Conservation (phyloP, 805 yeast genomes). For the Lachancea mirantina region DNA sequence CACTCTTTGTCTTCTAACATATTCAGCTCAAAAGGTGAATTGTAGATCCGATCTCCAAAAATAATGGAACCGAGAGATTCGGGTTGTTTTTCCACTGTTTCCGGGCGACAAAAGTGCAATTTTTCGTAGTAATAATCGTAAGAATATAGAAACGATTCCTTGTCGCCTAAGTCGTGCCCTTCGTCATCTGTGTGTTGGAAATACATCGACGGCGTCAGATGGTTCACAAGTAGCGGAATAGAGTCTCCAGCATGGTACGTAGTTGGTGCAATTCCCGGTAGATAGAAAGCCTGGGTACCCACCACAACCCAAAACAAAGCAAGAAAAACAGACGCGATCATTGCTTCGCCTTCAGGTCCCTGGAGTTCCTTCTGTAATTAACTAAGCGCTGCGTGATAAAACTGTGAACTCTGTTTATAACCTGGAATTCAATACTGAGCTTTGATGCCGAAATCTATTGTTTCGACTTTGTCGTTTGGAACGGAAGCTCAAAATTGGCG, state of each 20-base stretch:
- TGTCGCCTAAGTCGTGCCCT: slow-evolving; percentile 34
- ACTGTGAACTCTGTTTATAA: no score
- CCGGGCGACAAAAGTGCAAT: slow-evolving; percentile 79
- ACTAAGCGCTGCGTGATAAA: no score
- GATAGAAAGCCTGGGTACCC: slow-evolving; percentile 46
- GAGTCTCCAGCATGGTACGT: slow-evolving; percentile 67
- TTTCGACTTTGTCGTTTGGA: no score
- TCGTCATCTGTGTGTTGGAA: slow-evolving; percentile 35
- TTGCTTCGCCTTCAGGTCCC: no score
- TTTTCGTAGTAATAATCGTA: slow-evolving; percentile 78
- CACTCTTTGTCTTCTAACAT: slow-evolving; percentile 74
- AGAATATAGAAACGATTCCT: slow-evolving; percentile 55
- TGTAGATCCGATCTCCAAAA: slow-evolving; percentile 92
- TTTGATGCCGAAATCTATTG: no score
- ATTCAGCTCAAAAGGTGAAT: slow-evolving; percentile 77
- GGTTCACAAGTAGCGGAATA: slow-evolving; percentile 79
- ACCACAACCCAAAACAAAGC: no score
- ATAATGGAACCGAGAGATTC: slow-evolving; percentile 89
- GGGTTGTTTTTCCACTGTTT: slow-evolving; percentile 49
- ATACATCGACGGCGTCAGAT: slow-evolving; percentile 70
- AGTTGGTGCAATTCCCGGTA: slow-evolving; percentile 96
- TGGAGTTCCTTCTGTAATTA: no score
- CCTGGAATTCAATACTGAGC: no score
- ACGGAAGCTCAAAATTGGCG: no score
- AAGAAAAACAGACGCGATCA: no score